Percentiles rank a stretch among this genome's conserved stretches.
phyloP scores from a whole-genome alignment of 805 yeast species.

The Blastobotrys peoriensis region DNA sequence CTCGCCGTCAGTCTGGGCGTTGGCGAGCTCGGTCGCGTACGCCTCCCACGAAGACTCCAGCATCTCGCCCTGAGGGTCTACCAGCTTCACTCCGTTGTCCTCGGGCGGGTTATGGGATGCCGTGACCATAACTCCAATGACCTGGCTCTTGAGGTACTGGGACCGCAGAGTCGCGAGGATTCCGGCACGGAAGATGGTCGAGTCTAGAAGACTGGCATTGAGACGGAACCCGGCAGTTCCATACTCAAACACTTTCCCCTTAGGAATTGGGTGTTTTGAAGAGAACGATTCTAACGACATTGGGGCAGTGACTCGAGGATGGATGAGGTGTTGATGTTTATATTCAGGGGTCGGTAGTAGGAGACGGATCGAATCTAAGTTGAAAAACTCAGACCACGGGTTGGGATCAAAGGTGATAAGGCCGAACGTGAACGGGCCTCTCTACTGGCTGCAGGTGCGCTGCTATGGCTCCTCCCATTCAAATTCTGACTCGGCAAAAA shows the following conservation, averaged over 20 bases:
- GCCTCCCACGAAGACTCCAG: conserved; percentile 77
- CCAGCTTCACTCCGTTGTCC: conserved; percentile 90
- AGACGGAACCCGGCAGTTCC: conserved; percentile 98
- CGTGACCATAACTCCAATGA: conserved; percentile 93
- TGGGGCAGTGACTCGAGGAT: no score
- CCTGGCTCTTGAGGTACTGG: conserved; percentile 55
- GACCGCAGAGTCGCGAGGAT: conserved; percentile 79
- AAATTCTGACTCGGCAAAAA: conserved; percentile 7
- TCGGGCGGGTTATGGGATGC: conserved; percentile 92
- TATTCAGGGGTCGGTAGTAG: no score
- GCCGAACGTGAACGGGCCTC: no score
- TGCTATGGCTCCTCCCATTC: conserved; percentile 22
- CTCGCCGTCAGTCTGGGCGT: conserved; percentile 45
- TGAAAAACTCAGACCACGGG: no score
- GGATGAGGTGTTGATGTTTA: no score
- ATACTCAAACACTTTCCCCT: conserved; percentile 43
- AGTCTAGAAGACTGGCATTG: conserved; percentile 61
- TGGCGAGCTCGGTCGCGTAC: conserved; percentile 74
- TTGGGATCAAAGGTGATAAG: no score
- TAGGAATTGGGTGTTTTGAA: background rate
- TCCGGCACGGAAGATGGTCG: conserved; percentile 80
- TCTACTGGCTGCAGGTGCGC: no score
- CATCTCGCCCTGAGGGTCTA: conserved; percentile 92
- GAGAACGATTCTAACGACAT: background rate
- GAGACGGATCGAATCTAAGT: no score